Conservation (phyloP, 805 yeast species). For the Candida maesae region DNA sequence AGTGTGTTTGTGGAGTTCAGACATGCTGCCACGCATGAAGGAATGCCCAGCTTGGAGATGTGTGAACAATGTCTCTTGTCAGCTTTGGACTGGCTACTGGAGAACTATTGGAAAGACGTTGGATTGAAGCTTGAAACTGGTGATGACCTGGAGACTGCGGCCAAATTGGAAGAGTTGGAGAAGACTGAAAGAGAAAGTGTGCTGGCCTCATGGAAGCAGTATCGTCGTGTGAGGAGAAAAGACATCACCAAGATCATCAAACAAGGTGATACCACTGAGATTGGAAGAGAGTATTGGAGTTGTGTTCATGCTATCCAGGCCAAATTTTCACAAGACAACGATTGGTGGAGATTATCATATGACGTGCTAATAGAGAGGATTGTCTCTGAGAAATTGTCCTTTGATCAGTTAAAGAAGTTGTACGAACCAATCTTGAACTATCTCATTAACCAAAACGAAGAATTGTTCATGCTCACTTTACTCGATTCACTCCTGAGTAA, state of each 20-base stretch:
- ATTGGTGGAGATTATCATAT: slow-evolving; percentile 16
- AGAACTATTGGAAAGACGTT: slow-evolving; percentile 59
- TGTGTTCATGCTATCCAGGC: slow-evolving; percentile 26
- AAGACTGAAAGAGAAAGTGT: slow-evolving; percentile 17
- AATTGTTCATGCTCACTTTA: slow-evolving; percentile 23
- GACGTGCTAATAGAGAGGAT: slow-evolving; percentile 34
- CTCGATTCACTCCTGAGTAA: slow-evolving; percentile 14
- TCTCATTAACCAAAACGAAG: slow-evolving; percentile 16
- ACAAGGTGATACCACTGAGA: slow-evolving; percentile 40
- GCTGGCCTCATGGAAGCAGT: slow-evolving; percentile 39
- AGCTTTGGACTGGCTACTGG: slow-evolving; percentile 74
- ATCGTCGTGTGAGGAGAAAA: slow-evolving; percentile 47
- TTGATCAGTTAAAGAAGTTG: slow-evolving; percentile 25
- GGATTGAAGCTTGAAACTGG: slow-evolving; percentile 15
- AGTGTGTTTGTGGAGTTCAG: slow-evolving; percentile 82
- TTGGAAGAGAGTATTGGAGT: slow-evolving; percentile 41
- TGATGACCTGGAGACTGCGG: slow-evolving; percentile 33
- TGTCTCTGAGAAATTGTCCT: slow-evolving; percentile 27
- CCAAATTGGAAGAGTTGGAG: slow-evolving; percentile 31
- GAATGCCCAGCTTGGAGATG: slow-evolving; percentile 65
- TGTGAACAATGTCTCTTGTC: slow-evolving; percentile 54
- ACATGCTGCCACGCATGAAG: slow-evolving; percentile 89
- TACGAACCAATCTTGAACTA: slow-evolving; percentile 28
- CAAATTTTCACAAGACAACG: slow-evolving; percentile 13
- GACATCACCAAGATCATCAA: slow-evolving; percentile 38